A percentile compares a stretch with the other conserved stretches of the same genome.
Conservation (phyloP, 192 early-diverging fungal species). For the Gigaspora rosea region DNA sequence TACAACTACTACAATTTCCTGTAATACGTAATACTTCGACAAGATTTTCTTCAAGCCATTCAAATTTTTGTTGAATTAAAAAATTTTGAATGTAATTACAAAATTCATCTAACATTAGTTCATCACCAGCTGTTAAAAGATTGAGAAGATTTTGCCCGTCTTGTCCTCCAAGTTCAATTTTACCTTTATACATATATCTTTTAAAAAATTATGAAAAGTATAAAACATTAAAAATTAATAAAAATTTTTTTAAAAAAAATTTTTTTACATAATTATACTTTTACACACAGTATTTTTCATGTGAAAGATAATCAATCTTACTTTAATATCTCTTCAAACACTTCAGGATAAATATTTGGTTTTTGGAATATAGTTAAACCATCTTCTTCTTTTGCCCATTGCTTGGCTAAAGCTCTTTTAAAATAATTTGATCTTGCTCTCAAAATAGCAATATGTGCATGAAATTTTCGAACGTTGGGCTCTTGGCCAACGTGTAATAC, state of each 20-base stretch:
- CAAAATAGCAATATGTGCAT: slow-evolving; percentile 8
- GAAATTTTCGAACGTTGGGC: not conserved
- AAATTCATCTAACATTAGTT: slow-evolving; percentile 7
- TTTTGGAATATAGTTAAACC: not conserved
- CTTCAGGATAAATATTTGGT: slow-evolving; percentile 7
- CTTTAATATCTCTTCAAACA: slow-evolving; percentile 16
- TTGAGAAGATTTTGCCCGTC: not conserved
- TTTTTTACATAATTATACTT: too few species aligned
- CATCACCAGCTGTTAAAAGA: slow-evolving; percentile 7
- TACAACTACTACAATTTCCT: not conserved
- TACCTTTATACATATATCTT: slow-evolving; percentile 8
- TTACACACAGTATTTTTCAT: not conserved
- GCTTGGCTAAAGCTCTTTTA: not conserved
- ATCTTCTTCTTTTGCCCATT: slow-evolving; percentile 19
- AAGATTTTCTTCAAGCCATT: not conserved
- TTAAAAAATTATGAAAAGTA: not conserved
- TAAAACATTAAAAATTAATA: too few species aligned
- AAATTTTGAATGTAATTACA: slow-evolving; percentile 5
- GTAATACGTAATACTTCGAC: not conserved
- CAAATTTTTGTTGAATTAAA: not conserved
- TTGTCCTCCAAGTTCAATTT: not conserved
- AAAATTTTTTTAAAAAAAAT: too few species aligned
- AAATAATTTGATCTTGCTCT: slow-evolving; percentile 15
- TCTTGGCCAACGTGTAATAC: not conserved
- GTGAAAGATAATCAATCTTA: not conserved